phyloP scores from a whole-genome alignment of 805 yeast species.

The Diddensiella santjacobensis region DNA sequence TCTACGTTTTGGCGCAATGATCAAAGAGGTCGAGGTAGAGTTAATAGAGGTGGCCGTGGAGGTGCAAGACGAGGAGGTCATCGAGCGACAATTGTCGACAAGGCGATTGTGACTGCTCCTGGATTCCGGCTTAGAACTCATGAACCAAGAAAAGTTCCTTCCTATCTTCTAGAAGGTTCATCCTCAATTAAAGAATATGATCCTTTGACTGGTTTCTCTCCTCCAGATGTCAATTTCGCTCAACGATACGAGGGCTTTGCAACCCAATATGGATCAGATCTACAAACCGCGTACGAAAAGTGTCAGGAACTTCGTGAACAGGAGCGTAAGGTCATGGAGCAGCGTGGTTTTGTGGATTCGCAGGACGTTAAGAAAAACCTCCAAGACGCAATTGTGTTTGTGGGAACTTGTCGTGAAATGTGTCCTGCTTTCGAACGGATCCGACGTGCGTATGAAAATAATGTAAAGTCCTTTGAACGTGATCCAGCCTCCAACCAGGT shows the following conservation, averaged over 20 bases:
- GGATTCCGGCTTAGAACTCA: constrained; percentile 15
- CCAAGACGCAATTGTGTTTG: constrained; percentile 82
- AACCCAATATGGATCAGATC: constrained; percentile 39
- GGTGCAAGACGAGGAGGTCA: not conserved
- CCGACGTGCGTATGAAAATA: constrained; percentile 80
- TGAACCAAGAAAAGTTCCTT: constrained; percentile 8
- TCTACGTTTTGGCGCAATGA: not conserved
- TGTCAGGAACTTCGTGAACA: constrained; percentile 67
- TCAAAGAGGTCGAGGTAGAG: not conserved
- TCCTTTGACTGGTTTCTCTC: not conserved
- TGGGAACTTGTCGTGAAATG: constrained; percentile 90
- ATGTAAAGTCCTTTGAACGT: constrained; percentile 73
- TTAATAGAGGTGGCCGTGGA: not conserved
- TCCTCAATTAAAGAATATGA: constrained; percentile 6
- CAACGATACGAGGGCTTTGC: not conserved
- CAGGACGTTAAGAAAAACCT: constrained; percentile 78
- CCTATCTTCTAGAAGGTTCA: constrained; percentile 6
- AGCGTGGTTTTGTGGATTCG: constrained; percentile 76
- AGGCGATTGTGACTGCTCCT: constrained; percentile 7
- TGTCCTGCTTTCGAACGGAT: constrained; percentile 93
- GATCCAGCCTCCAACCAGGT: constrained; percentile 59
- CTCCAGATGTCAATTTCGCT: constrained; percentile 5
- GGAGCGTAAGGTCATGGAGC: constrained; percentile 78
- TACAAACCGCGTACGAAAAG: constrained; percentile 67
- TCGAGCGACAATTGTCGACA: not conserved